Evolutionary conservation across 345 rosid species (phyloP).

Genomic region (Dovyalis caffra): DNA sequence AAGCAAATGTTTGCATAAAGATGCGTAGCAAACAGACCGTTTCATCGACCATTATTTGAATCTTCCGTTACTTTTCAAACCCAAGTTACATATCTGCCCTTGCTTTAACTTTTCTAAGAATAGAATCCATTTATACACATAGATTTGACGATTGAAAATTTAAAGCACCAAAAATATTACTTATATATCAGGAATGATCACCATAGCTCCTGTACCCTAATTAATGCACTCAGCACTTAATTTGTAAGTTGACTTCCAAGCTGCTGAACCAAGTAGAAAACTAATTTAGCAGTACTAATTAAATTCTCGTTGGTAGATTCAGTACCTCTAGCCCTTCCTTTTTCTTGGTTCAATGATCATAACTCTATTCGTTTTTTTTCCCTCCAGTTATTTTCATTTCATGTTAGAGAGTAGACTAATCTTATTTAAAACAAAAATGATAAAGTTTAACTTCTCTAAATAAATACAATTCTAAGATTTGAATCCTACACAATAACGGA

Average conservation of each 20-base stretch:
- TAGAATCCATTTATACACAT: neutral
- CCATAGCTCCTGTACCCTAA: neutral
- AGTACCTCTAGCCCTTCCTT: too few relatives aligned
- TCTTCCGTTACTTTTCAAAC: conserved; percentile 18
- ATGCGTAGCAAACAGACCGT: conserved; percentile 29
- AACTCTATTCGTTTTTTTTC: too few relatives aligned
- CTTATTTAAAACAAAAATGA: too few relatives aligned
- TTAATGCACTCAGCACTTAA: neutral
- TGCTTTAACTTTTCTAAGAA: conserved; percentile 4
- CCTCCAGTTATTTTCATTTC: too few relatives aligned
- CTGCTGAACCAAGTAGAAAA: neutral
- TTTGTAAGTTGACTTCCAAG: neutral
- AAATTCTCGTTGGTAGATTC: too few relatives aligned
- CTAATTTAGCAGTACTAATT: neutral
- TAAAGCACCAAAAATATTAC: neutral
- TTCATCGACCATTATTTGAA: conserved; percentile 31
- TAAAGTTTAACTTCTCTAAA: too few relatives aligned
- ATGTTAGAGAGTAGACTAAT: too few relatives aligned
- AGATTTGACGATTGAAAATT: neutral
- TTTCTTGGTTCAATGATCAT: too few relatives aligned
- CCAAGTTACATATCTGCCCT: conserved; percentile 25
- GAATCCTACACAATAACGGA: too few relatives aligned
- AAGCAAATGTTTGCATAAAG: conserved; percentile 41
- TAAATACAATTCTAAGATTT: too few relatives aligned
- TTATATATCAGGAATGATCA: neutral